A percentile compares a stretch with the other conserved stretches of the same genome.
phyloP scores from a whole-genome alignment of 2,329 filamentous ascomycete genomes.

The Neonectria ditissima region DNA sequence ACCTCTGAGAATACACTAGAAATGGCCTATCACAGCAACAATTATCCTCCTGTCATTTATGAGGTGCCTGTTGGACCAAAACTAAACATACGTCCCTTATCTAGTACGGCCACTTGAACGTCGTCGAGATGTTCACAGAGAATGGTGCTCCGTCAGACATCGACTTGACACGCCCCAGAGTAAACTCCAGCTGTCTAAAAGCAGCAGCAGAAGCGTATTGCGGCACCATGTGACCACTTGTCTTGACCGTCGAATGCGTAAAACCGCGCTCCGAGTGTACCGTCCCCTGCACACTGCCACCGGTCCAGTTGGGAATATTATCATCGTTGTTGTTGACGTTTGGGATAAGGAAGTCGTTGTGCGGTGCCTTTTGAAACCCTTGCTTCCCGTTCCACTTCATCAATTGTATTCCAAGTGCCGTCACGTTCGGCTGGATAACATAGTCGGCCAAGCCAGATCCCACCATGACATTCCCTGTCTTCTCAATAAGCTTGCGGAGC shows the following conservation, averaged over 20 bases:
- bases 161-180: conserved; percentile 76
- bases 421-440: conserved; percentile 75
- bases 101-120: conserved; percentile 1
- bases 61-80: no score
- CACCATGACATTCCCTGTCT: conserved; percentile 78
- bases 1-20: no score
- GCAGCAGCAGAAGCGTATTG: conserved; percentile 76
- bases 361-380: conserved; percentile 74
- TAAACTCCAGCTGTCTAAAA: conserved; percentile 79
- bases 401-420: conserved; percentile 79
- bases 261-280: conserved; percentile 80
- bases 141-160: not conserved
- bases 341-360: conserved; percentile 65
- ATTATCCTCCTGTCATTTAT: no score
- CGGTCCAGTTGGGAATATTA: conserved; percentile 58
- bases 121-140: not conserved
- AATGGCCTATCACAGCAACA: no score
- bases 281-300: conserved; percentile 77
- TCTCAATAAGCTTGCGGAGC: conserved; percentile 78
- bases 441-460: conserved; percentile 79
- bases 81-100: no score
- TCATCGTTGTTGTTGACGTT: conserved; percentile 59
- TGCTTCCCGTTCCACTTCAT: conserved; percentile 82
- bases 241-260: conserved; percentile 74
- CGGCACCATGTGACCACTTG: conserved; percentile 75